phyloP scores from a whole-genome alignment of 2,329 filamentous ascomycete genomes.

The Myriangium duriaei region DNA sequence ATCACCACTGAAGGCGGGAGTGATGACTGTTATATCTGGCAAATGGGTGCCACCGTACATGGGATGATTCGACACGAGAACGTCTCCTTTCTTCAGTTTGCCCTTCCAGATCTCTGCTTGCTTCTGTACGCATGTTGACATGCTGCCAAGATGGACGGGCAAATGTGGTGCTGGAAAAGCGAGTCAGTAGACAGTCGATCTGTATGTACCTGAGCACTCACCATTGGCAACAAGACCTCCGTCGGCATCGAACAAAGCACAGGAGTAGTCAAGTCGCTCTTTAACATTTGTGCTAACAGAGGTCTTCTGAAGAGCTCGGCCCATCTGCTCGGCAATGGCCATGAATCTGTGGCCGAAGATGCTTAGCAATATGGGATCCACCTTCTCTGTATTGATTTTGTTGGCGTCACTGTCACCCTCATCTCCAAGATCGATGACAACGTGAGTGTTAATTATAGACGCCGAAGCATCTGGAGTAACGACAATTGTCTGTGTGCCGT shows the following conservation, averaged over 20 bases:
- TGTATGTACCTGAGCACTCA: neutral
- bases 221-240: constrained; percentile 66
- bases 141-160: constrained; percentile 68
- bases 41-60: constrained; percentile 76
- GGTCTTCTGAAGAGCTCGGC: constrained; percentile 64
- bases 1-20: constrained; percentile 62
- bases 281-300: constrained; percentile 72
- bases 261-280: constrained; percentile 72
- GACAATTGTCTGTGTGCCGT: constrained; percentile 84
- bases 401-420: constrained; percentile 34
- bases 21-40: constrained; percentile 71
- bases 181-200: neutral
- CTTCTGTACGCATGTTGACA: constrained; percentile 72
- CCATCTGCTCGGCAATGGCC: constrained; percentile 80
- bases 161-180: constrained; percentile 49
- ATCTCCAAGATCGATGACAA: constrained; percentile 71
- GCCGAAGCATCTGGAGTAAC: constrained; percentile 69
- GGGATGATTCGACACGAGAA: constrained; percentile 73
- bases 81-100: constrained; percentile 65
- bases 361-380: constrained; percentile 64
- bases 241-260: constrained; percentile 64
- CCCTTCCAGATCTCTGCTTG: constrained; percentile 72
- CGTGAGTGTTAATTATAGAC: constrained; percentile 70
- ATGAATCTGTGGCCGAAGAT: constrained; percentile 77
- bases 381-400: constrained; percentile 40